Base-by-base conservation (phyloP, 1,139 yeast genomes). In the Candida smagusa region DNA sequence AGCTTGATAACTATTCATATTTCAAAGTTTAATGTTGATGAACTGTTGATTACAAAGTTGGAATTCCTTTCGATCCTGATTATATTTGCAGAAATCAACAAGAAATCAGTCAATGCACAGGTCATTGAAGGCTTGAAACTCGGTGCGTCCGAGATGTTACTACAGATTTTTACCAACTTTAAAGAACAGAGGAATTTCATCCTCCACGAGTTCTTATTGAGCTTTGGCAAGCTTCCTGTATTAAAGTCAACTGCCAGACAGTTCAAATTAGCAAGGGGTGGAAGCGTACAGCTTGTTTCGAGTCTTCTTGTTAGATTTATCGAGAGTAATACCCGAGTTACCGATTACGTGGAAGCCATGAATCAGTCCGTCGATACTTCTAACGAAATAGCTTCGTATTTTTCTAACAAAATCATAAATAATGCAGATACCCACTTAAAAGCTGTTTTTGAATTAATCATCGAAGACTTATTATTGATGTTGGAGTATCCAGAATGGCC, bases 401-500 rank as follows among this genome's bases (percentile, higher is more conserved):
- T 79, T 9, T 47, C 74, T 2, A 57, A 61, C 2, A 68, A 63
- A 38, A 52, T 81, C 3, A 43, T 65, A 4, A 59, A 61, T 4
- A 61, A 60, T 13, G 53, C 67, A 7, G 72, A 70, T 11, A 44
- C 68, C 1, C 58, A 61, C n/a, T 58, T 56, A 21, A 74, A 70
- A 31, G 61, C 57, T 22, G 49, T 69, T 0, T 52, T 84, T 30
- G 84, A 81, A 28, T 48, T 69, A 9, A 63, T 82, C 23, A 48
- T 81, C 2, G 76, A 74, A 30, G 95, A 86, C 49, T 58, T 85
- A 24, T 43, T 78, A 6, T 47, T 51, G 0, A 58, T 83, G 38
- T 49, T 83, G 2, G 54, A 63, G 3, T 58, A 56, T 11, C 85
- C 88, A 0, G 82, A 79, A 40, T 84, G 83, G 77, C 68, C 86